Conservation (phyloP, 192 early-diverging fungal genomes). For the Spizellomyces punctatus region DNA sequence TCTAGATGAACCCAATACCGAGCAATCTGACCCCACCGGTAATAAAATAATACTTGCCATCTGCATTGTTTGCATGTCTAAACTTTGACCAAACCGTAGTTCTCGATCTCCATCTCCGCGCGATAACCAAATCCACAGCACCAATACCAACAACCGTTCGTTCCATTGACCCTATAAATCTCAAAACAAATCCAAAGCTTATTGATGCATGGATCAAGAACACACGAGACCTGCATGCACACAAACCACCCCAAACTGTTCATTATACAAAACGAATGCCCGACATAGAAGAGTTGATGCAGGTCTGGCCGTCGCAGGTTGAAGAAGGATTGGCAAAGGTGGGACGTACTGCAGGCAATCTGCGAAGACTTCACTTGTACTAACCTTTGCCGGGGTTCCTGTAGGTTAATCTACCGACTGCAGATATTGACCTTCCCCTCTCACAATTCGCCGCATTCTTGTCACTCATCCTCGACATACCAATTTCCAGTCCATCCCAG, state of each 20-base stretch:
- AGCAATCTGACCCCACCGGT: slow-evolving; percentile 60
- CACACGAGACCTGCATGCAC: slow-evolving; percentile 54
- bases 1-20: slow-evolving; percentile 54
- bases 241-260: slow-evolving; percentile 44
- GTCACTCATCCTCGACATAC: slow-evolving; percentile 56
- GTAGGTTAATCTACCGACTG: slow-evolving; percentile 44
- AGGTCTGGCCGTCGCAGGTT: slow-evolving; percentile 58
- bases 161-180: slow-evolving; percentile 27
- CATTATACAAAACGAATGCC: slow-evolving; percentile 55
- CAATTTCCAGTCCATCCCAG: slow-evolving; percentile 31
- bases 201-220: slow-evolving; percentile 58
- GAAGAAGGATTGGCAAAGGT: slow-evolving; percentile 51
- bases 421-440: slow-evolving; percentile 54
- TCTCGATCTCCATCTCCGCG: slow-evolving; percentile 55
- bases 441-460: slow-evolving; percentile 44
- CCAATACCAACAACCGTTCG: slow-evolving; percentile 40
- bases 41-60: slow-evolving; percentile 12
- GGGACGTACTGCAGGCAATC: no score
- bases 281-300: slow-evolving; percentile 64
- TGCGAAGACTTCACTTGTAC: not conserved
- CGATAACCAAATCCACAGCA: slow-evolving; percentile 47
- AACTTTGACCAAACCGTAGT: slow-evolving; percentile 37
- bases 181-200: slow-evolving; percentile 37
- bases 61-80: not conserved
- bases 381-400: slow-evolving; percentile 9